Percentiles rank a stretch among this genome's conserved stretches.
phyloP scores from a whole-genome alignment of 2,329 filamentous ascomycete genomes.

The Microcera coccophila region DNA sequence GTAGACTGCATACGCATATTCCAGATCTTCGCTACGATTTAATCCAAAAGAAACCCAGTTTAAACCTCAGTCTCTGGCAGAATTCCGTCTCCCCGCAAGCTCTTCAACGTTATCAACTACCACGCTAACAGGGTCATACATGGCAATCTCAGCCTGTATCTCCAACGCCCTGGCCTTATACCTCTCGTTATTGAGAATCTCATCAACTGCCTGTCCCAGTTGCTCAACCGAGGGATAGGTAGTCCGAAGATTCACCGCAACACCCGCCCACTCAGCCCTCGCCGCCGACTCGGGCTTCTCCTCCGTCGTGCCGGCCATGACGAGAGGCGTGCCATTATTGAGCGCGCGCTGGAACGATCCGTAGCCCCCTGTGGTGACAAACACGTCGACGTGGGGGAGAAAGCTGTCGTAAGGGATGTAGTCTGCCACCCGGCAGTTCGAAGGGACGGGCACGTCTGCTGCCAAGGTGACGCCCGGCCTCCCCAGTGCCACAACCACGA shows the following conservation, averaged over 20 bases:
- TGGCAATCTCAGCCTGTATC: background rate
- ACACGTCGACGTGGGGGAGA: background rate
- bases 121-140: background rate
- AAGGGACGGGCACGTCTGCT: background rate
- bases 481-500: background rate
- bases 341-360: background rate
- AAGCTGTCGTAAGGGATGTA: background rate
- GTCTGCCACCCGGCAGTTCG: background rate
- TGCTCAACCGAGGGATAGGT: background rate
- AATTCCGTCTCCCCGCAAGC: too few relatives aligned
- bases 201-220: background rate
- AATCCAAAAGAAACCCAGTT: too few relatives aligned
- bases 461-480: background rate
- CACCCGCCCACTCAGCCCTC: slow-evolving; percentile 1
- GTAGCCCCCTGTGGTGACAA: background rate
- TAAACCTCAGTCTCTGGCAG: too few relatives aligned
- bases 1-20: too few relatives aligned
- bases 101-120: background rate
- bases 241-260: slow-evolving; percentile 1
- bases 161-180: background rate
- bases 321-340: slow-evolving; percentile 1
- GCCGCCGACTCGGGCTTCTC: slow-evolving; percentile 2
- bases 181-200: background rate
- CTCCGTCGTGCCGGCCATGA: background rate
- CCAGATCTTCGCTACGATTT: too few relatives aligned